Evolutionary conservation across 2,329 filamentous ascomycete genomes (phyloP).

Genomic region (Gliomastix tumulicola): DNA sequence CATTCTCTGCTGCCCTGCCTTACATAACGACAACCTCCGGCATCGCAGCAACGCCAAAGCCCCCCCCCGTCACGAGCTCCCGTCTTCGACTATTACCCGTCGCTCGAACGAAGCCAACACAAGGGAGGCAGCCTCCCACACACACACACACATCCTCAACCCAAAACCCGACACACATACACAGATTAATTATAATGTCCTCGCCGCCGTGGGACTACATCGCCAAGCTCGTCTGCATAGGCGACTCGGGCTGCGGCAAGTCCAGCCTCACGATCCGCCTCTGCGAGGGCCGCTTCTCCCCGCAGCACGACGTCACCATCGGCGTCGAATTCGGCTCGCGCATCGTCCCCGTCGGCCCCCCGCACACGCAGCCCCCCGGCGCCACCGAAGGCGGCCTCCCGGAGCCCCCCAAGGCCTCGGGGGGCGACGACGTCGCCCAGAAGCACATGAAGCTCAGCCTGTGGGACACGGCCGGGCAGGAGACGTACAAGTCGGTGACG

Average conservation of each 20-base stretch:
- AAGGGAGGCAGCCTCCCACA: too few species aligned
- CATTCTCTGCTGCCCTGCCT: too few species aligned
- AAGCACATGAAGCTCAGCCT: constrained; percentile 89
- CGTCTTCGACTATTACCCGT: too few species aligned
- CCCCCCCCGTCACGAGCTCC: too few species aligned
- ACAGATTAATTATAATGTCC: constrained; percentile 39
- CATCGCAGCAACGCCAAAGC: too few species aligned
- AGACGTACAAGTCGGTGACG: constrained; percentile 96
- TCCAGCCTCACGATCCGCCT: constrained; percentile 89
- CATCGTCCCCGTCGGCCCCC: constrained; percentile 84
- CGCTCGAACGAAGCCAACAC: too few species aligned
- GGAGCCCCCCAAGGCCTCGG: constrained; percentile 43
- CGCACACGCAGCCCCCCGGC: constrained; percentile 47
- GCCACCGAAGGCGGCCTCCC: constrained; percentile 37
- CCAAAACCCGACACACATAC: too few species aligned
- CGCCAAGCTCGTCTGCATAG: constrained; percentile 96
- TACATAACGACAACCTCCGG: too few species aligned
- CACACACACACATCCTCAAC: not conserved
- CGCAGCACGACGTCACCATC: constrained; percentile 94
- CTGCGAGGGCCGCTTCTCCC: constrained; percentile 91
- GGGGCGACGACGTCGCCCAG: constrained; percentile 40
- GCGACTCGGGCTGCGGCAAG: constrained; percentile 94
- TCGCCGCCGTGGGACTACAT: constrained; percentile 92
- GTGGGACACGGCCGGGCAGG: constrained; percentile 95
- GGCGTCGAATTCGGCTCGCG: constrained; percentile 93